Percentiles rank a stretch among this genome's conserved stretches.
Conservation (phyloP, 73 alveolate species). For the Symbiodinium pilosum region DNA sequence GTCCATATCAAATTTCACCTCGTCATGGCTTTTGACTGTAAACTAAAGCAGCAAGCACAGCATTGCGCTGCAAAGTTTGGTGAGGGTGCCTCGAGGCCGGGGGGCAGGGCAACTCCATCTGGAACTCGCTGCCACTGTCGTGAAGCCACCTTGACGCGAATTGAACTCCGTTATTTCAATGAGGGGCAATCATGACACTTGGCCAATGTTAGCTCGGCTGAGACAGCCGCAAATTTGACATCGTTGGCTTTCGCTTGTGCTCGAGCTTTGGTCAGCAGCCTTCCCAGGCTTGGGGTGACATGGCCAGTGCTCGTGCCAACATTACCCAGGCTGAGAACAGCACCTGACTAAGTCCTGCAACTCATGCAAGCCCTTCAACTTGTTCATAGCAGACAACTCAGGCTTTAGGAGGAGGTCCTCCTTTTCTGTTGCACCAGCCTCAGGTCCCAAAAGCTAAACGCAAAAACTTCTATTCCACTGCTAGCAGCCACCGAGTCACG, state of each 20-base stretch:
- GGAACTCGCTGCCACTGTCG: slow-evolving; percentile 86
- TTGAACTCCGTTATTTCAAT: not conserved
- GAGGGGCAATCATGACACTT: not conserved
- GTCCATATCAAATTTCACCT: slow-evolving; percentile 75
- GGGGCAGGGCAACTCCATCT: slow-evolving; percentile 69
- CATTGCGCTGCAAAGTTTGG: not conserved
- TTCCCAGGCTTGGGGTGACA: not conserved
- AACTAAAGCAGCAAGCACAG: not conserved
- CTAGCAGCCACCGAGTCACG: slow-evolving; percentile 6
- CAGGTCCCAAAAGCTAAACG: not conserved
- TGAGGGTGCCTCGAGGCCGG: slow-evolving; percentile 56
- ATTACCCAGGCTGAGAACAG: not conserved
- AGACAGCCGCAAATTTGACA: slow-evolving; percentile 26
- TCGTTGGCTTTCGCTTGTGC: slow-evolving; percentile 80
- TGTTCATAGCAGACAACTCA: too few relatives aligned
- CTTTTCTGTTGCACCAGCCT: slow-evolving; percentile 88
- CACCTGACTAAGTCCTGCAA: slow-evolving; percentile 69
- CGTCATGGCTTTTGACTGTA: not conserved
- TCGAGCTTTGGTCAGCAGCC: slow-evolving; percentile 86
- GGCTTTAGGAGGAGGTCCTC: too few relatives aligned
- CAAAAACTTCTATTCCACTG: too few relatives aligned
- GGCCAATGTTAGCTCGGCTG: not conserved
- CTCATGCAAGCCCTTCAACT: not conserved
- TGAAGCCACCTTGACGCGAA: slow-evolving; percentile 39
- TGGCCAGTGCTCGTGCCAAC: too few relatives aligned